phyloP scores from a whole-genome alignment of 768 basidiomycete species.

The Kwoniella europaea region DNA sequence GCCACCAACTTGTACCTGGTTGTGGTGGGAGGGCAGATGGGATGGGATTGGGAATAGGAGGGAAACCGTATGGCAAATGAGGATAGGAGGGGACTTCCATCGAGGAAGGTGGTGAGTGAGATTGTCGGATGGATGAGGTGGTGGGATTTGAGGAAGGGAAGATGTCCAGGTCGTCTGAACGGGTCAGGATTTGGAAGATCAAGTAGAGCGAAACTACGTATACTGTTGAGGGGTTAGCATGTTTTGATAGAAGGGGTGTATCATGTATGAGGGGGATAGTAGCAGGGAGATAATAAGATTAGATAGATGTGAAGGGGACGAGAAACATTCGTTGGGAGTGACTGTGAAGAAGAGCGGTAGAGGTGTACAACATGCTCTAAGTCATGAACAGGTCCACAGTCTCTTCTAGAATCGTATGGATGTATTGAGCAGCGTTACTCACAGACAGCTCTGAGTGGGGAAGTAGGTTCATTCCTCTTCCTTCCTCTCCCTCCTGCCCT shows the following conservation, averaged over 20 bases:
- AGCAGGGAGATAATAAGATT: no score
- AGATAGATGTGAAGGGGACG: background rate
- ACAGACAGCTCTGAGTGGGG: constrained; percentile 45
- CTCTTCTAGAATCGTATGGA: background rate
- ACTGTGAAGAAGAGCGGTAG: background rate
- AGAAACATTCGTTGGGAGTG: background rate
- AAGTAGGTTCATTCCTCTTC: constrained; percentile 51
- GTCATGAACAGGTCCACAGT: background rate
- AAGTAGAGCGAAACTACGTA: constrained; percentile 48
- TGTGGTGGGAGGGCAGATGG: constrained; percentile 1
- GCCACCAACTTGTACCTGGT: constrained; percentile 7
- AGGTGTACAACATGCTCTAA: no score
- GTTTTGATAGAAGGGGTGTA: background rate
- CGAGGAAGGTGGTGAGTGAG: constrained; percentile 25
- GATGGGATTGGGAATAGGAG: constrained; percentile 34
- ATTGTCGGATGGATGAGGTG: constrained; percentile 25
- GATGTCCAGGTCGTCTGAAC: constrained; percentile 46
- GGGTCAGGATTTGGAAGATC: constrained; percentile 51
- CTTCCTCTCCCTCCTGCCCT: constrained; percentile 18
- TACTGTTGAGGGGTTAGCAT: constrained; percentile 24
- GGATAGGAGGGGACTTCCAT: constrained; percentile 21
- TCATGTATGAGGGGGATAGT: no score
- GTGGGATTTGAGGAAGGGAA: constrained; percentile 28
- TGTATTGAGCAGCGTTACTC: constrained; percentile 19
- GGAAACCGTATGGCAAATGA: constrained; percentile 41